Evolutionary conservation across 2,329 filamentous ascomycete genomes (phyloP).

Genomic region (Microcera coccophila): DNA sequence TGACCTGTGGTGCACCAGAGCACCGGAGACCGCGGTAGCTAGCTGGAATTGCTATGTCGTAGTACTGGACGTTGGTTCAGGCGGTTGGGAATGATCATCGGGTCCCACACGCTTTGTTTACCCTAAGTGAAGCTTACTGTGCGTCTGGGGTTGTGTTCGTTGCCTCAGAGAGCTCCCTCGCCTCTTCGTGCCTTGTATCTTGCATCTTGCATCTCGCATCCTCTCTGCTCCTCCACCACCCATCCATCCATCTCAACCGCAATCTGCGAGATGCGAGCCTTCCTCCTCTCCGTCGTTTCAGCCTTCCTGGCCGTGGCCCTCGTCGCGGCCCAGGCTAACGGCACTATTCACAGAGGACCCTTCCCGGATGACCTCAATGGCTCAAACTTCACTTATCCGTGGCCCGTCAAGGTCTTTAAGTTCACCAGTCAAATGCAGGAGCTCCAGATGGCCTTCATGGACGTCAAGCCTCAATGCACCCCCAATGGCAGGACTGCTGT

Average conservation of each 20-base stretch:
- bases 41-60: too few relatives aligned
- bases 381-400: constrained; percentile 52
- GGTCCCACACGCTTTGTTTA: too few relatives aligned
- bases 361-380: constrained; percentile 43
- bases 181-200: too few relatives aligned
- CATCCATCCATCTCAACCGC: not conserved
- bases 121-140: too few relatives aligned
- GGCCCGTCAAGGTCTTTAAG: constrained; percentile 45
- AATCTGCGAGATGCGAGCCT: constrained; percentile 23
- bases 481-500: constrained; percentile 41
- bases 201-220: not conserved
- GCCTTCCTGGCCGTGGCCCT: constrained; percentile 16
- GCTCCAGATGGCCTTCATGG: constrained; percentile 56
- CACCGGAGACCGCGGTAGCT: too few relatives aligned
- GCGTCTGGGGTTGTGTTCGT: too few relatives aligned
- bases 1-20: too few relatives aligned
- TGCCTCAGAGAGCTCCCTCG: too few relatives aligned
- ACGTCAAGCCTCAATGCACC: constrained; percentile 37
- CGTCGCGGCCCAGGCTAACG: constrained; percentile 25
- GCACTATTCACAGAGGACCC: constrained; percentile 34
- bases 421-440: constrained; percentile 45
- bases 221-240: not conserved
- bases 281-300: constrained; percentile 15
- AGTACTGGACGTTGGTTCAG: too few relatives aligned
- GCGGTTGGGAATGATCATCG: too few relatives aligned